Base-by-base conservation (phyloP, 2,329 filamentous ascomycete species). In the Rutstroemia sp. region DNA sequence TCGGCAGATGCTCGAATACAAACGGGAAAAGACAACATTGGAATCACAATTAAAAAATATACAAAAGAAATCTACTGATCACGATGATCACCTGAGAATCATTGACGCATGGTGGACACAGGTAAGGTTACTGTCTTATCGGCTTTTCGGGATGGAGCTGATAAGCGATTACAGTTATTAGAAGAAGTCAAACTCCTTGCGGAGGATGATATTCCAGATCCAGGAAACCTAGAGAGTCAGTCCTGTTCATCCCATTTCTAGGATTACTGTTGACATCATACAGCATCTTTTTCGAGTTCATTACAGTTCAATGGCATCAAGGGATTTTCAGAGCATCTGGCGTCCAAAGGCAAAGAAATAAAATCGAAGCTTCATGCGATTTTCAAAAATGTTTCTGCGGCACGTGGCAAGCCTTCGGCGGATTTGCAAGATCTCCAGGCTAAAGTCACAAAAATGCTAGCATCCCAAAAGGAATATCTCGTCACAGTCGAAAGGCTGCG, bases 1-100 rank as follows among this genome's bases (percentile, higher is more conserved):
- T 67, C 90, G 95, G 58, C 92, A 96, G 75, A 96, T 99, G 91
- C 89, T 91, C 70, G 94, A 97, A 74, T 96, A 95, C 74, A 96
- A 95, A 74, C 86, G 94, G 65, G 90, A 95, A 71, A 92, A 91
- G 70, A 79, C 81, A 57, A 88, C 87, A 42, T 77, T 95, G 61
- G 92, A 97, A 75, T 78, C 83, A 58, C 88, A 89, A 68, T 77
- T 96, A 60, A 86, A 86, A 69, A 88, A 95, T 63, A 77, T 95
- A 61, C 82, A 88, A 62, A 91, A 90, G 70, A 82, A 84, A 68
- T 83, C 88, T 30, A 79, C 82, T 61, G 85, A 94, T 72, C 90
- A 97, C 73, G 90, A 97, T 73, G 91, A 97, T 66, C 94, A 97
- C 71, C 76, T 99, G 52, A 85, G 92, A 67, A 82, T 91, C 61